phyloP scores from a whole-genome alignment of 305 asterid species.

The Solanum hybrid region DNA sequence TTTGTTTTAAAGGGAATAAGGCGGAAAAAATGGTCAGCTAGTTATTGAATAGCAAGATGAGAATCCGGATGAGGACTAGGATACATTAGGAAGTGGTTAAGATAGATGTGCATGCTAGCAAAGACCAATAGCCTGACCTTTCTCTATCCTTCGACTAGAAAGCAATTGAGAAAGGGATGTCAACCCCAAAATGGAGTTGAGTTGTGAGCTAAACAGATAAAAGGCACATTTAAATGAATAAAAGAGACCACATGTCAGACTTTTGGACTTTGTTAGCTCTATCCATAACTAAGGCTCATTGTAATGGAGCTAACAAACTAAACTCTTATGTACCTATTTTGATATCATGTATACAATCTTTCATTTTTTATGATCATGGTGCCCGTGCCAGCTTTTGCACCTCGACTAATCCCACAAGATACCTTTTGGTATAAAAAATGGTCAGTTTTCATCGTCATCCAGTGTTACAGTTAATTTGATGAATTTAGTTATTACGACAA shows the following conservation, averaged over 20 bases:
- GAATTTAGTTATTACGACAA: too few species aligned
- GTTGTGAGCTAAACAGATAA: background rate
- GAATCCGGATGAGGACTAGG: background rate
- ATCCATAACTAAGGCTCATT: background rate
- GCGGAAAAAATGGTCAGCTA: background rate
- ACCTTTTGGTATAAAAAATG: background rate
- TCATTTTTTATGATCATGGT: background rate
- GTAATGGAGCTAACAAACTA: background rate
- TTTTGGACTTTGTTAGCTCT: background rate
- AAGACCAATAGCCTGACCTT: background rate
- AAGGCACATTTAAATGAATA: background rate
- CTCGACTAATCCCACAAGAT: background rate
- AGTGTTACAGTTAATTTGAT: too few species aligned
- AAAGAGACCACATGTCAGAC: background rate
- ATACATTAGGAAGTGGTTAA: background rate
- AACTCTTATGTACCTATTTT: background rate
- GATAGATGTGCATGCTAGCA: background rate
- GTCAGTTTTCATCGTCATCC: background rate
- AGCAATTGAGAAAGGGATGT: background rate
- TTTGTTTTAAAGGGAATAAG: background rate
- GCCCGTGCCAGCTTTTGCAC: background rate
- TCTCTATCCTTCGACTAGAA: background rate
- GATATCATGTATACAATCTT: background rate
- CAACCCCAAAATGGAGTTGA: background rate
- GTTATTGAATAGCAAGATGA: background rate